Percentiles rank a stretch among this genome's conserved stretches.
Evolutionary conservation across 2,329 filamentous ascomycete species (phyloP).

Genomic region (Ophiostoma sp.): DNA sequence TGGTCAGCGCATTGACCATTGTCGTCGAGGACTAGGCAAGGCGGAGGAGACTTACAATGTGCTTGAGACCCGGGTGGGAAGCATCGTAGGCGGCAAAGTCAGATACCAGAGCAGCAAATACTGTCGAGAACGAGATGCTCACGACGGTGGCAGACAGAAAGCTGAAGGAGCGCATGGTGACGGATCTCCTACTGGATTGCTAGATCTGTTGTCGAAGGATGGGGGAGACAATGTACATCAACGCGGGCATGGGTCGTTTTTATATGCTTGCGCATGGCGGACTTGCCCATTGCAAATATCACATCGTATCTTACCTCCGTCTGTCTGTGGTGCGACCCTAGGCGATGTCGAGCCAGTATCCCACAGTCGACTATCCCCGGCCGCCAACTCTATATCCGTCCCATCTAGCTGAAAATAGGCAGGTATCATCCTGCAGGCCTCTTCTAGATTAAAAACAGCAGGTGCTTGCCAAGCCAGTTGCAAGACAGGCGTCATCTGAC

Average conservation of each 20-base stretch:
- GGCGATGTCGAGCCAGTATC: neutral
- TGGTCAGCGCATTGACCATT: neutral
- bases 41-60: neutral
- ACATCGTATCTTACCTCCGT: no score
- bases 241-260: neutral
- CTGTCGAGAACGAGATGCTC: neutral
- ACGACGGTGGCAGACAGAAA: neutral
- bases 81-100: neutral
- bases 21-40: no score
- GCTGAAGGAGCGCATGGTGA: neutral
- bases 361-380: neutral
- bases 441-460: neutral
- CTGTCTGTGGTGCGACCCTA: no score
- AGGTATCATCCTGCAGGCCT: neutral
- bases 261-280: no score
- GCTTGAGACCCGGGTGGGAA: neutral
- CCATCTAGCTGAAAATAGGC: neutral
- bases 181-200: neutral
- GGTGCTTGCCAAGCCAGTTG: neutral
- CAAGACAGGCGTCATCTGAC: no score
- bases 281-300: no score
- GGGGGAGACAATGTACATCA: neutral
- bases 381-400: no score
- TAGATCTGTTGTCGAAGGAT: neutral
- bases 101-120: neutral